Conservation (phyloP, 192 early-diverging fungal species). For the Gigaspora rosea region DNA sequence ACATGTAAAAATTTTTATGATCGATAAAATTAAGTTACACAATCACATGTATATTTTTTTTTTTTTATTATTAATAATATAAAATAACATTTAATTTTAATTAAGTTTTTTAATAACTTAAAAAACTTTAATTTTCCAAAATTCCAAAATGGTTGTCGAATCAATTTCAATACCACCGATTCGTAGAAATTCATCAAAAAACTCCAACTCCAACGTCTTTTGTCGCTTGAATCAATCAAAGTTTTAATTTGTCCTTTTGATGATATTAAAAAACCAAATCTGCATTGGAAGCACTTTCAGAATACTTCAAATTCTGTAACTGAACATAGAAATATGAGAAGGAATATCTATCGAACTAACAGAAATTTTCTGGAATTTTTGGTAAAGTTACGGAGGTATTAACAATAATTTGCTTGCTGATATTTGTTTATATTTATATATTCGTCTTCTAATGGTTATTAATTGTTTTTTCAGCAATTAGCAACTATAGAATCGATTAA, state of each 20-base stretch:
- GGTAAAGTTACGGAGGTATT: constrained; percentile 53
- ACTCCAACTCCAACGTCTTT: too few species aligned
- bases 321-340: constrained; percentile 57
- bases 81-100: too few species aligned
- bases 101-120: not conserved
- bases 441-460: not conserved
- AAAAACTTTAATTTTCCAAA: too few species aligned
- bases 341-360: constrained; percentile 60
- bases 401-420: not conserved
- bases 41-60: too few species aligned
- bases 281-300: constrained; percentile 63
- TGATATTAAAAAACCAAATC: constrained; percentile 61
- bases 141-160: too few species aligned
- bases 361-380: constrained; percentile 58
- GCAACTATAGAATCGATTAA: constrained; percentile 59
- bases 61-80: too few species aligned
- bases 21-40: too few species aligned
- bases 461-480: constrained; percentile 48
- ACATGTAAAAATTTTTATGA: too few species aligned
- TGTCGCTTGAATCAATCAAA: constrained; percentile 33
- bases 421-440: not conserved
- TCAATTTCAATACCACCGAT: too few species aligned
- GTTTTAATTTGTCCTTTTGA: constrained; percentile 58
- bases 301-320: constrained; percentile 49
- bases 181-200: too few species aligned